These are phyloP conservation scores for Saccharomycopsis sp. DNA, from an alignment of 805 yeast genomes.

Conservation along the genomic window DNA sequence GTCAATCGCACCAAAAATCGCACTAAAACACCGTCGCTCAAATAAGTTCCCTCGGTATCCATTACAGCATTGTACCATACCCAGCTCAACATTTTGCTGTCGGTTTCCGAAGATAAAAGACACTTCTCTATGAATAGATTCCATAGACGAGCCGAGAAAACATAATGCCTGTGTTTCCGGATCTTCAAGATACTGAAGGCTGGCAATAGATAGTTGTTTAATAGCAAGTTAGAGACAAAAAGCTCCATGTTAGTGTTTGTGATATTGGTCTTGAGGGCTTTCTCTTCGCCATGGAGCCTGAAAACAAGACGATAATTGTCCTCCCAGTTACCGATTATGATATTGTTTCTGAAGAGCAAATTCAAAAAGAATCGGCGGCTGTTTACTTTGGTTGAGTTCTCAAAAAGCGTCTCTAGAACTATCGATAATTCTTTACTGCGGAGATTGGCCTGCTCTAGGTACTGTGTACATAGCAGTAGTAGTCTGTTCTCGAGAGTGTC, in stretches of 20 bases:
- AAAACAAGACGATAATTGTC: conserved; percentile 4
- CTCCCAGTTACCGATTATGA: neutral
- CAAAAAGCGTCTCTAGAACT: conserved; percentile 6
- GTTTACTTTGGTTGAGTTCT: neutral
- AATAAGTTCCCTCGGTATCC: conserved; percentile 1
- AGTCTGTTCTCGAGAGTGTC: neutral
- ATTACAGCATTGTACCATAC: conserved; percentile 4
- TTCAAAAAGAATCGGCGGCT: conserved; percentile 5
- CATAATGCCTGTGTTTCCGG: neutral
- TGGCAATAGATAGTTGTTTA: conserved; percentile 5
- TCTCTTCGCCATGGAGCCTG: neutral
- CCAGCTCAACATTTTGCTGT: conserved; percentile 6
- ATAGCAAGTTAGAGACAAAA: conserved; percentile 6
- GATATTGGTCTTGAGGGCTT: conserved; percentile 1
- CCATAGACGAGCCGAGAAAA: conserved; percentile 12
- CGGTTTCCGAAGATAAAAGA: neutral
- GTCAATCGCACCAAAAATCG: neutral
- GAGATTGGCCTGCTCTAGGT: neutral
- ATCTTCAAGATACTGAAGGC: conserved; percentile 2
- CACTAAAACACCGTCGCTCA: conserved; percentile 7
- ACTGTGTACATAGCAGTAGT: neutral
- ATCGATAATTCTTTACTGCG: conserved; percentile 1
- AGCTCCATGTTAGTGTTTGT: conserved; percentile 10
- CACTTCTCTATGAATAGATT: conserved; percentile 8
- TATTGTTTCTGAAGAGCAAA: conserved; percentile 8